phyloP scores from a whole-genome alignment of 2,329 filamentous ascomycete genomes.

The Colletotrichum acutatum region DNA sequence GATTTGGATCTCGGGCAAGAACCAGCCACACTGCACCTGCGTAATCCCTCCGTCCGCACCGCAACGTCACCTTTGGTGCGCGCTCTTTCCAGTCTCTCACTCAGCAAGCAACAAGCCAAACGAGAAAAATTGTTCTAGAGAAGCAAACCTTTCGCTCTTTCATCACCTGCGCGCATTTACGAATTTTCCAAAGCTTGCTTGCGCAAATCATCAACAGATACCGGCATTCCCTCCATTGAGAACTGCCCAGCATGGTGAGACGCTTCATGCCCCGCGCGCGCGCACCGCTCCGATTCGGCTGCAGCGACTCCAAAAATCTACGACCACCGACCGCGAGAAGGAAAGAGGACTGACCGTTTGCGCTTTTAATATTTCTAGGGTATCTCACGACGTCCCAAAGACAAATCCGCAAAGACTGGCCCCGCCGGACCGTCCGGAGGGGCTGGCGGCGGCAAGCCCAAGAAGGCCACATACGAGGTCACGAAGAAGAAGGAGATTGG shows the following conservation, averaged over 20 bases:
- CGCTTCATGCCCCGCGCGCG: conserved; percentile 35
- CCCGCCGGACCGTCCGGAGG: conserved; percentile 52
- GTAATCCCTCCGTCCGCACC: conserved; percentile 36
- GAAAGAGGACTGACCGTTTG: conserved; percentile 16
- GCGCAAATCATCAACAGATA: conserved; percentile 29
- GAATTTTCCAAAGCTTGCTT: not conserved
- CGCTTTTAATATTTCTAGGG: conserved; percentile 45
- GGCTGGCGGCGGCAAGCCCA: conserved; percentile 72
- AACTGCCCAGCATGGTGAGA: conserved; percentile 39
- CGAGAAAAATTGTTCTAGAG: not conserved
- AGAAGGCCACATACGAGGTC: conserved; percentile 95
- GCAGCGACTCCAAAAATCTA: conserved; percentile 1
- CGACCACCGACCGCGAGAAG: not conserved
- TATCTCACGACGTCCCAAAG: conserved; percentile 61
- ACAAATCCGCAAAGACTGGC: conserved; percentile 56
- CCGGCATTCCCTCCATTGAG: conserved; percentile 31
- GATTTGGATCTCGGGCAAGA: conserved; percentile 35
- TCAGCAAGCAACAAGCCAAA: conserved; percentile 11
- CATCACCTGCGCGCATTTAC: conserved; percentile 16
- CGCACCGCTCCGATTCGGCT: conserved; percentile 4
- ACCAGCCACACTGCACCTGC: conserved; percentile 37
- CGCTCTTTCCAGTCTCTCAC: conserved; percentile 33
- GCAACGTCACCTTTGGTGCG: conserved; percentile 35
- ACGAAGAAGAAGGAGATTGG: conserved; percentile 99
- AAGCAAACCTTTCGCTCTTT: conserved; percentile 12